Evolutionary conservation across 2,329 filamentous ascomycete genomes (phyloP).

Genomic region (Epicoccum sorghinum): DNA sequence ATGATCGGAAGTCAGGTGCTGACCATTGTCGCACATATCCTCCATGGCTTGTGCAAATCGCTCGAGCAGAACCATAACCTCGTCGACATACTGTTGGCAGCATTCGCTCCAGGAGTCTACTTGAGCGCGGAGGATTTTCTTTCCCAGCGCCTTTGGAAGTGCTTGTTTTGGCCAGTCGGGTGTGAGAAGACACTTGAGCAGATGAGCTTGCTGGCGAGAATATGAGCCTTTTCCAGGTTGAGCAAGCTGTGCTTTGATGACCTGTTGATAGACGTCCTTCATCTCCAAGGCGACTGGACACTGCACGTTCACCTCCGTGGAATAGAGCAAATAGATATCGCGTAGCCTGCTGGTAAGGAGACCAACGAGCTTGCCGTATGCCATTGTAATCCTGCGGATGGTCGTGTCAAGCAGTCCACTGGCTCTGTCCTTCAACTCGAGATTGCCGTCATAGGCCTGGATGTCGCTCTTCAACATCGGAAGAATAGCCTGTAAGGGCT

Average conservation of each 20-base stretch:
- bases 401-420: background rate
- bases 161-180: background rate
- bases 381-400: background rate
- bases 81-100: conserved; percentile 6
- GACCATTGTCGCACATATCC: conserved; percentile 6
- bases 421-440: conserved; percentile 5
- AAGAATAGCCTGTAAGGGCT: background rate
- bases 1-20: background rate
- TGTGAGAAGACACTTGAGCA: background rate
- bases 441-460: background rate
- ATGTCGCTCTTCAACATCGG: background rate
- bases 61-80: background rate
- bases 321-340: conserved; percentile 7
- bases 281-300: conserved; percentile 16
- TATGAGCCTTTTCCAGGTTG: conserved; percentile 3
- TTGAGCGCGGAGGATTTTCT: background rate
- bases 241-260: background rate
- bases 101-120: background rate
- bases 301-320: conserved; percentile 15
- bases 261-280: conserved; percentile 8
- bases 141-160: conserved; percentile 1
- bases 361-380: background rate
- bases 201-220: background rate
- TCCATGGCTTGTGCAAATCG: conserved; percentile 5
- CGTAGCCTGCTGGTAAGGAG: conserved; percentile 1